Conservation (phyloP, 2,329 filamentous ascomycete species). For the Pseudonectria buxi region DNA sequence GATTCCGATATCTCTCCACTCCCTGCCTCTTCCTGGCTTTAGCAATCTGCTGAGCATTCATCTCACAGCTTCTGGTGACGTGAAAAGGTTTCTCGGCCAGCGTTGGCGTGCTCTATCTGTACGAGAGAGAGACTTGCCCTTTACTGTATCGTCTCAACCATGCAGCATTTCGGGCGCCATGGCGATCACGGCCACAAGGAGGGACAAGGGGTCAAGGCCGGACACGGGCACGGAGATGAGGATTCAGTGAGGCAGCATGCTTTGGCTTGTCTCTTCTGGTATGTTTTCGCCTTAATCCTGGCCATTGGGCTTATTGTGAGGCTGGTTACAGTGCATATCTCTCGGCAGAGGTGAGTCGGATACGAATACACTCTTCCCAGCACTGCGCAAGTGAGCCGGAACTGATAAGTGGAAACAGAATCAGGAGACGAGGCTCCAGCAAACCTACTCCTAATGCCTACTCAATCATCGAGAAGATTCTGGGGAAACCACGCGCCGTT, state of each 20-base stretch:
- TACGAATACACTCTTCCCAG: too few relatives aligned
- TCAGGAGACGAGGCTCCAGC: conserved; percentile 9
- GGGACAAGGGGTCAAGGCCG: conserved; percentile 10
- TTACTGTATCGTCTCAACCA: not conserved
- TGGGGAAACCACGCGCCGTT: conserved; percentile 10
- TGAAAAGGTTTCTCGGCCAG: too few relatives aligned
- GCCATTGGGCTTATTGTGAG: conserved; percentile 11
- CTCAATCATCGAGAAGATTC: conserved; percentile 11
- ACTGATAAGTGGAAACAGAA: conserved; percentile 6
- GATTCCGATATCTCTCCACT: too few relatives aligned
- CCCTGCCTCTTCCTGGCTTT: too few relatives aligned
- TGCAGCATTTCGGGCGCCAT: conserved; percentile 16
- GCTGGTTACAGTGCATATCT: conserved; percentile 10
- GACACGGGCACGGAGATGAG: conserved; percentile 13
- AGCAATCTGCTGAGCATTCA: too few relatives aligned
- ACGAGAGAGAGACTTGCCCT: too few relatives aligned
- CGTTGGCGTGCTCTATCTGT: too few relatives aligned
- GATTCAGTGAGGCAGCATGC: conserved; percentile 20
- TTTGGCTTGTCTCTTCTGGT: conserved; percentile 20
- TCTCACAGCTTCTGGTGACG: too few relatives aligned
- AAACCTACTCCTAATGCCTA: conserved; percentile 8
- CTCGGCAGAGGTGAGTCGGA: conserved; percentile 16
- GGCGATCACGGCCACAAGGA: conserved; percentile 13
- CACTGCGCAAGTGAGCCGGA: not conserved
- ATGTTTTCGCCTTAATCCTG: conserved; percentile 13